phyloP scores from a whole-genome alignment of 495 filamentous ascomycete genomes.

The Sphaerosporella brunnea region DNA sequence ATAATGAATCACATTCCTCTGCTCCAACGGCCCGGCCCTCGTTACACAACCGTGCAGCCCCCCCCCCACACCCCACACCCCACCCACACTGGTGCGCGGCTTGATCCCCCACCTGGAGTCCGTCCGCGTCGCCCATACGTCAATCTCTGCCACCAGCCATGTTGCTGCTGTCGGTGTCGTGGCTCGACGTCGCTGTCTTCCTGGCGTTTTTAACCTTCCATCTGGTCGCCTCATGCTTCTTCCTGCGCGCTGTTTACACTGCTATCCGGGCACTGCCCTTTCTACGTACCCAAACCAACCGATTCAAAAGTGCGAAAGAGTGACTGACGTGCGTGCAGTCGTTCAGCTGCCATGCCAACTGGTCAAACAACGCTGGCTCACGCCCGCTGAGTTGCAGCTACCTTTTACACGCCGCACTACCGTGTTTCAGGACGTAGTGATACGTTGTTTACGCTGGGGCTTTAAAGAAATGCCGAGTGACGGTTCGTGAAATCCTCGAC shows the following conservation, averaged over 20 bases:
- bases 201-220: slow-evolving; percentile 46
- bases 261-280: slow-evolving; percentile 48
- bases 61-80: too few species aligned
- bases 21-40: too few species aligned
- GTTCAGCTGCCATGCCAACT: slow-evolving; percentile 39
- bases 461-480: slow-evolving; percentile 47
- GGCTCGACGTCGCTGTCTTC: slow-evolving; percentile 53
- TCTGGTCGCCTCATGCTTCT: slow-evolving; percentile 42
- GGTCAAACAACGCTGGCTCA: slow-evolving; percentile 39
- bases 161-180: slow-evolving; percentile 50
- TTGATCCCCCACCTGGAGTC: too few species aligned
- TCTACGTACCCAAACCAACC: slow-evolving; percentile 24
- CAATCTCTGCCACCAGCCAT: too few species aligned
- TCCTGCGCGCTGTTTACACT: slow-evolving; percentile 37
- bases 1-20: too few species aligned
- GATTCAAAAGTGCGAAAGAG: too few species aligned
- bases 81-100: too few species aligned
- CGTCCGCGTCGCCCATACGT: too few species aligned
- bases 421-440: slow-evolving; percentile 53
- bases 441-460: slow-evolving; percentile 57
- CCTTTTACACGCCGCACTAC: slow-evolving; percentile 48
- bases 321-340: slow-evolving; percentile 34
- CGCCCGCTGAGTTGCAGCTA: slow-evolving; percentile 29
- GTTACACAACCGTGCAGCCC: too few species aligned
- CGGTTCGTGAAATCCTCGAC: neutral